Conservation (phyloP, 805 yeast species). For the Wickerhamomyces chaumierensis region DNA sequence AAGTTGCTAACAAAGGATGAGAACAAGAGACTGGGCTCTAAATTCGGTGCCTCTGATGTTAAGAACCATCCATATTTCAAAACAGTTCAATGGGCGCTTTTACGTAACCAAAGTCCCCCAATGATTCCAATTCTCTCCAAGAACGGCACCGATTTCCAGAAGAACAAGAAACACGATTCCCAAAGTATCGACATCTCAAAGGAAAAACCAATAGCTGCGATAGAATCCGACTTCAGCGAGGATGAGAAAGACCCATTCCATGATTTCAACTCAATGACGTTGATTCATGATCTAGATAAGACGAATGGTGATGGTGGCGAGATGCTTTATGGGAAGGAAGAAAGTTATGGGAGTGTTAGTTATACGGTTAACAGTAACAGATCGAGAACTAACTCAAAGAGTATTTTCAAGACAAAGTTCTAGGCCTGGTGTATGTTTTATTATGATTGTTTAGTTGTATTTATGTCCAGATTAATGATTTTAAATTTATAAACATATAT, state of each 20-base stretch:
- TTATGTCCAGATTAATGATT: too few species aligned
- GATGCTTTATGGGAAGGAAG: constrained; percentile 34
- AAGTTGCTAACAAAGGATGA: constrained; percentile 86
- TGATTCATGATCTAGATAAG: constrained; percentile 58
- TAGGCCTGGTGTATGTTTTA: constrained; percentile 2
- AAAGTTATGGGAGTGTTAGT: constrained; percentile 29
- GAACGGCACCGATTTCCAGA: constrained; percentile 39
- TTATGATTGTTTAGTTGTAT: too few species aligned
- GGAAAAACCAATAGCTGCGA: constrained; percentile 13
- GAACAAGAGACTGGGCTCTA: constrained; percentile 76
- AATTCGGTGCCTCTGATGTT: constrained; percentile 90
- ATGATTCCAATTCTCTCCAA: constrained; percentile 75
- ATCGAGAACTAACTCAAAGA: constrained; percentile 27
- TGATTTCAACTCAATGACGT: constrained; percentile 75
- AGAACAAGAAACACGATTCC: constrained; percentile 14
- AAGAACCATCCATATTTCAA: constrained; percentile 89
- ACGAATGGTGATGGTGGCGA: constrained; percentile 26
- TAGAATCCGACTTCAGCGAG: constrained; percentile 10
- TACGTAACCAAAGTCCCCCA: constrained; percentile 90
- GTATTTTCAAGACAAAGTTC: constrained; percentile 19
- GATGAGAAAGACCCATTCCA: constrained; percentile 47
- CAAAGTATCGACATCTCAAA: constrained; percentile 19
- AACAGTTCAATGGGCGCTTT: constrained; percentile 87
- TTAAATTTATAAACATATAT: too few species aligned
- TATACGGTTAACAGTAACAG: constrained; percentile 26